These are phyloP conservation scores for Hyaloscypha bicolor DNA, from an alignment of 495 filamentous ascomycete genomes.

Conservation along the genomic window DNA sequence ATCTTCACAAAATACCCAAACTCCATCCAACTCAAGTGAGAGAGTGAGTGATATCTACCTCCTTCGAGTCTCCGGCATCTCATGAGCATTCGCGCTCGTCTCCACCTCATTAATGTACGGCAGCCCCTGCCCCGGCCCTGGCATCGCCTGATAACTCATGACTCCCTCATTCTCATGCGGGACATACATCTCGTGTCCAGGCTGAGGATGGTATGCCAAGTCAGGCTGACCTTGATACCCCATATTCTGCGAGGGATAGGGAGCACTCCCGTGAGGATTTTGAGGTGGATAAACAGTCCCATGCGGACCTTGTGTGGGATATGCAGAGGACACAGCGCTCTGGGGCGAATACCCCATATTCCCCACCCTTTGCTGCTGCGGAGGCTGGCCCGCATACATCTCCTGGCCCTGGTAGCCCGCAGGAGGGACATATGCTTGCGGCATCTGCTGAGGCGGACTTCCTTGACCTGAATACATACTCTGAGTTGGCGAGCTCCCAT, in stretches of 20 bases:
- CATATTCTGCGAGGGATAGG: too few species aligned
- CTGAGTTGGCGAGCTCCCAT: background rate
- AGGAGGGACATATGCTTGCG: background rate
- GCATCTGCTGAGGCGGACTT: background rate
- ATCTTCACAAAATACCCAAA: too few species aligned
- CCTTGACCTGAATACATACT: background rate
- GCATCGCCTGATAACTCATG: background rate
- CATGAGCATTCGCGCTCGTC: background rate
- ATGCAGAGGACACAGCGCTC: too few species aligned
- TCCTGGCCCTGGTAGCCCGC: too few species aligned
- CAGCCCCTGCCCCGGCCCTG: background rate
- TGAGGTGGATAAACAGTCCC: background rate
- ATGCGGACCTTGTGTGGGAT: background rate
- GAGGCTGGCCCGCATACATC: too few species aligned
- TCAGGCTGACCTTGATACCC: too few species aligned
- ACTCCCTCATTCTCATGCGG: background rate
- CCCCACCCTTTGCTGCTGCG: too few species aligned
- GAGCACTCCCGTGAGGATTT: background rate
- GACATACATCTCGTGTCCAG: background rate
- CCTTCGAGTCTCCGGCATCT: background rate
- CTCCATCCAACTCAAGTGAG: too few species aligned
- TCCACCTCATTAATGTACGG: background rate
- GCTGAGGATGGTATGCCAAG: background rate
- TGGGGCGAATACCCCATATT: too few species aligned
- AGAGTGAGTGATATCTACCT: too few species aligned